Percentiles rank a stretch among this genome's conserved stretches.
These are phyloP conservation scores for Xylariaceae sp. DNA, from an alignment of 2,329 filamentous ascomycete species.

Conservation along the genomic window DNA sequence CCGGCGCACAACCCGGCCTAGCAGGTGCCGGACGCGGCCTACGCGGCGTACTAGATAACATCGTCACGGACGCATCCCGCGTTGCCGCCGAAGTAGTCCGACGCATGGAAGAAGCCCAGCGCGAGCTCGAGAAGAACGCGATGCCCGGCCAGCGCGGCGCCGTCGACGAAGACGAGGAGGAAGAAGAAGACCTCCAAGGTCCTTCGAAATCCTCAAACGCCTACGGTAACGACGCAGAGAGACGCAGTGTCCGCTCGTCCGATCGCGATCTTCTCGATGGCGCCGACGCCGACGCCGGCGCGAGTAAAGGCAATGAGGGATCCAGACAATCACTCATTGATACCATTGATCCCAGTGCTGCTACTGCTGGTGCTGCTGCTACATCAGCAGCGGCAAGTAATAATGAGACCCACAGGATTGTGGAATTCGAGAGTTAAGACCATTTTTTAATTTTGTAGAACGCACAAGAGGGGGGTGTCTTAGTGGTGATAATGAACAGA, in stretches of 20 bases:
- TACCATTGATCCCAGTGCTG: slow-evolving; percentile 8
- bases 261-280: slow-evolving; percentile 69
- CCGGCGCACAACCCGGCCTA: slow-evolving; percentile 35
- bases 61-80: slow-evolving; percentile 94
- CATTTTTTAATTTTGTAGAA: slow-evolving; percentile 17
- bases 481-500: too few species aligned
- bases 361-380: too few species aligned
- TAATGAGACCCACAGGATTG: slow-evolving; percentile 34
- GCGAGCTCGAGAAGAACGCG: slow-evolving; percentile 80
- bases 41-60: slow-evolving; percentile 90
- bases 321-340: slow-evolving; percentile 28
- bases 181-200: slow-evolving; percentile 54
- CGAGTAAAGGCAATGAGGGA: slow-evolving; percentile 32
- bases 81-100: slow-evolving; percentile 88
- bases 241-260: slow-evolving; percentile 58
- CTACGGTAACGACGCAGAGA: slow-evolving; percentile 53
- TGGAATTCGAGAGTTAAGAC: slow-evolving; percentile 43
- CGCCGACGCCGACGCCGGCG: slow-evolving; percentile 64
- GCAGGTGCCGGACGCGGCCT: slow-evolving; percentile 65
- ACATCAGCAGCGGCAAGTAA: too few species aligned
- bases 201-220: slow-evolving; percentile 33
- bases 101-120: slow-evolving; percentile 92
- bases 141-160: slow-evolving; percentile 59
- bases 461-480: slow-evolving; percentile 18
- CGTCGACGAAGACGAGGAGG: slow-evolving; percentile 66